Evolutionary conservation across 1,284 basidiomycete genomes (phyloP).

Genomic region (Afroboletus lepidellus): DNA sequence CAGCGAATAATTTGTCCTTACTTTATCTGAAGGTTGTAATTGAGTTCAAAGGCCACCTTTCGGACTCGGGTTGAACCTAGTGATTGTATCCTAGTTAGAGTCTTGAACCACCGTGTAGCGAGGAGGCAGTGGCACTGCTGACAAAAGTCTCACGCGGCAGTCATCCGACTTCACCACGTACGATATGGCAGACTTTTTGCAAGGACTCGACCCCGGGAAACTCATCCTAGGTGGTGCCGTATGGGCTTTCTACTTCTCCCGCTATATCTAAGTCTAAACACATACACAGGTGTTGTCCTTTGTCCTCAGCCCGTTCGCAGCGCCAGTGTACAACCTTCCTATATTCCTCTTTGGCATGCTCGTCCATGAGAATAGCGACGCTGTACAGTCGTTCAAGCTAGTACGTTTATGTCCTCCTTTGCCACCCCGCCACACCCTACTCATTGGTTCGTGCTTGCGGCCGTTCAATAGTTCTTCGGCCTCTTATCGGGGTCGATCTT

Average conservation of each 20-base stretch:
- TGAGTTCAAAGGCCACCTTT: too few species aligned
- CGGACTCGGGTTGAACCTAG: too few species aligned
- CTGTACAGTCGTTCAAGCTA: conserved; percentile 58
- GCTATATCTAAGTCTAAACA: neutral
- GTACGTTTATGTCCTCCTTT: conserved; percentile 37
- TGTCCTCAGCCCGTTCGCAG: conserved; percentile 51
- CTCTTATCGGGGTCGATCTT: conserved; percentile 58
- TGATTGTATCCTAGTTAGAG: too few species aligned
- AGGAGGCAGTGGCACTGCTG: neutral
- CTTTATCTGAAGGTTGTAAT: too few species aligned
- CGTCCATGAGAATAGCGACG: conserved; percentile 65
- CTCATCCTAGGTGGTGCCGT: conserved; percentile 66
- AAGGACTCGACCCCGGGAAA: conserved; percentile 66
- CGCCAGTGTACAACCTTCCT: conserved; percentile 70
- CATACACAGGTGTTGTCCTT: conserved; percentile 52
- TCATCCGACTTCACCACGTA: too few species aligned
- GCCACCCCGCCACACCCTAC: neutral
- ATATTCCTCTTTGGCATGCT: conserved; percentile 75
- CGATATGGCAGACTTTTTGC: conserved; percentile 54
- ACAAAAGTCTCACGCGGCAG: too few species aligned
- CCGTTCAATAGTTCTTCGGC: conserved; percentile 55
- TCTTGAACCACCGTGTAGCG: too few species aligned
- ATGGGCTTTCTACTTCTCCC: neutral
- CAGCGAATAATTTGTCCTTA: too few species aligned
- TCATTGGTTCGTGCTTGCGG: neutral